phyloP scores from a whole-genome alignment of 768 basidiomycete species.

The Trametes maxima region DNA sequence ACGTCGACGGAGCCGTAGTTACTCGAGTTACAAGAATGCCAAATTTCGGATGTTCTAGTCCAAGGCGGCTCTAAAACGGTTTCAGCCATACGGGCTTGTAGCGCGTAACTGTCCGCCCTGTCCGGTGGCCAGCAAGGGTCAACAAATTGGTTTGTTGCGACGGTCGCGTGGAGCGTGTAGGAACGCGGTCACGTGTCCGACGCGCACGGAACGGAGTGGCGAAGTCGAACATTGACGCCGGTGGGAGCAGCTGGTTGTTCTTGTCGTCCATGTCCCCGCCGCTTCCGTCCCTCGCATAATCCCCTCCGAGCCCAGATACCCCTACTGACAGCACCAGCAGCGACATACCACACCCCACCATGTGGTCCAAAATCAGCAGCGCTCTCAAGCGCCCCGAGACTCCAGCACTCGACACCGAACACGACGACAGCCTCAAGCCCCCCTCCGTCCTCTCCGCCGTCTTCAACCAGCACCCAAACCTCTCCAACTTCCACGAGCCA shows the following conservation, averaged over 20 bases:
- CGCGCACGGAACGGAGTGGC: conserved; percentile 5
- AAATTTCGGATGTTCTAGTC: too few relatives aligned
- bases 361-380: conserved; percentile 67
- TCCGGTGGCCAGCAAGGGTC: neutral
- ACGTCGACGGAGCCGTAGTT: too few relatives aligned
- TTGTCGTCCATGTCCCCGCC: conserved; percentile 19
- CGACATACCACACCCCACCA: conserved; percentile 29
- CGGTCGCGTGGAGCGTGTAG: neutral
- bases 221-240: conserved; percentile 21
- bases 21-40: too few relatives aligned
- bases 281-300: neutral
- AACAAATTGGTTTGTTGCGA: neutral
- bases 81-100: neutral
- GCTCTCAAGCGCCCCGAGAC: conserved; percentile 49
- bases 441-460: conserved; percentile 49
- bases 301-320: neutral
- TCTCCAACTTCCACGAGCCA: conserved; percentile 54
- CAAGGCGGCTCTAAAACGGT: neutral
- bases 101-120: neutral
- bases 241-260: conserved; percentile 4
- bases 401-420: conserved; percentile 26
- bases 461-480: conserved; percentile 62
- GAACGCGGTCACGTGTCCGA: conserved; percentile 20
- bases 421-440: conserved; percentile 13
- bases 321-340: neutral